phyloP scores from a whole-genome alignment of 2,329 filamentous ascomycete genomes.

The Ceratocystiopsis minuta region DNA sequence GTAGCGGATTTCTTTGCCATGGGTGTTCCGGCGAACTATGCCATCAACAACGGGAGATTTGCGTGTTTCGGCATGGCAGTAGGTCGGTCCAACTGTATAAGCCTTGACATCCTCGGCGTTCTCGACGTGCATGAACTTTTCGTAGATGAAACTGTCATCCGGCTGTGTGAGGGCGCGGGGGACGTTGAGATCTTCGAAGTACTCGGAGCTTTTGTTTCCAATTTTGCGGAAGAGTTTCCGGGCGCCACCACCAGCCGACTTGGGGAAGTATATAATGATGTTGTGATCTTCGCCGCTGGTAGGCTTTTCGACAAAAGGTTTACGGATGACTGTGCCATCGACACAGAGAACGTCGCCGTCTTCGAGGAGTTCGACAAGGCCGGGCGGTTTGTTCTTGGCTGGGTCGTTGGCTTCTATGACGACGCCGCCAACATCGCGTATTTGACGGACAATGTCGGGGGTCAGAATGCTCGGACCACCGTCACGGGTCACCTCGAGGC shows the following conservation, averaged over 20 bases:
- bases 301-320: constrained; percentile 96
- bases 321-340: constrained; percentile 63
- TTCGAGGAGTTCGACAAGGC: constrained; percentile 70
- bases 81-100: constrained; percentile 84
- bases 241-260: constrained; percentile 70
- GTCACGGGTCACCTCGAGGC: constrained; percentile 82
- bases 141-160: constrained; percentile 78
- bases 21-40: constrained; percentile 84
- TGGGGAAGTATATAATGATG: constrained; percentile 93
- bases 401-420: constrained; percentile 51
- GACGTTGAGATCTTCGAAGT: constrained; percentile 54
- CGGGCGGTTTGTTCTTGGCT: constrained; percentile 31
- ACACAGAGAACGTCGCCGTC: constrained; percentile 77
- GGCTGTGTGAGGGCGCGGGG: constrained; percentile 71
- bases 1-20: constrained; percentile 92
- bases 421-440: constrained; percentile 67
- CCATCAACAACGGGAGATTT: constrained; percentile 97
- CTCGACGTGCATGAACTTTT: constrained; percentile 90
- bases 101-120: constrained; percentile 98
- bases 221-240: constrained; percentile 90
- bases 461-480: constrained; percentile 70
- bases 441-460: constrained; percentile 59
- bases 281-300: constrained; percentile 98
- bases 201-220: constrained; percentile 97
- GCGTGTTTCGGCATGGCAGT: constrained; percentile 90